Percentiles rank a stretch among this genome's conserved stretches.
These are phyloP conservation scores for Cyclotella kingstonii DNA, from an alignment of 108 stramenopile genomes.

Conservation along the genomic window DNA sequence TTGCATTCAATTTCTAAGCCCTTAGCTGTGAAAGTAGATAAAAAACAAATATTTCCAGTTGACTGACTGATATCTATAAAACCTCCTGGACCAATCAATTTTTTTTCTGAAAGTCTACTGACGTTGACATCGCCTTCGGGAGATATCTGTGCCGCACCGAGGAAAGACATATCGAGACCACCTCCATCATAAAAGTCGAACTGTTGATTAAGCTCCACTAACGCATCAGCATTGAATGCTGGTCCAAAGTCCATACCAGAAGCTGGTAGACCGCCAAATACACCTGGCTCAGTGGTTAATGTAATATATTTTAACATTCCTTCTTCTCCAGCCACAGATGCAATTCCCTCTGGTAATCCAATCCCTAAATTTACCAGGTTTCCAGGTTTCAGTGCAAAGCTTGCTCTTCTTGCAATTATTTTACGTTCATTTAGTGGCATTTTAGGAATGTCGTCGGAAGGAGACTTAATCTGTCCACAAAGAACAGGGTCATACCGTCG, in stretches of 20 bases:
- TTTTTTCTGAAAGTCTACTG: slow-evolving; percentile 56
- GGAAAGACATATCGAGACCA: slow-evolving; percentile 61
- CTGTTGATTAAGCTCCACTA: slow-evolving; percentile 78
- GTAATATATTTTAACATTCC: slow-evolving; percentile 61
- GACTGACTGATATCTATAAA: slow-evolving; percentile 82
- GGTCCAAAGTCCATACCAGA: slow-evolving; percentile 77
- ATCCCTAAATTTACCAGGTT: slow-evolving; percentile 77
- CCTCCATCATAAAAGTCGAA: slow-evolving; percentile 82
- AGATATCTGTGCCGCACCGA: slow-evolving; percentile 70
- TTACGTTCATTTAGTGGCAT: slow-evolving; percentile 62
- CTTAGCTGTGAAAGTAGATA: slow-evolving; percentile 68
- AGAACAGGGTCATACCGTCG: slow-evolving; percentile 55
- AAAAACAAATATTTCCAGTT: slow-evolving; percentile 58
- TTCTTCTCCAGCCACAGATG: slow-evolving; percentile 76
- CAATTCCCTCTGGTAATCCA: slow-evolving; percentile 80
- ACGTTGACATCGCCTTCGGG: slow-evolving; percentile 78
- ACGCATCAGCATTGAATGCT: slow-evolving; percentile 59
- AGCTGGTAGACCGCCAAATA: slow-evolving; percentile 68
- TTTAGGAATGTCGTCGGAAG: slow-evolving; percentile 37
- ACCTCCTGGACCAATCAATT: slow-evolving; percentile 78
- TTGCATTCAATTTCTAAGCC: slow-evolving; percentile 54
- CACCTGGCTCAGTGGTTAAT: slow-evolving; percentile 77
- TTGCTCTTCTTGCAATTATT: slow-evolving; percentile 75
- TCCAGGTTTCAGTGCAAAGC: slow-evolving; percentile 54
- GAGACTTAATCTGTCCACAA: slow-evolving; percentile 57